A percentile compares a stretch with the other conserved stretches of the same genome.
Conservation (phyloP, 2,329 filamentous ascomycete genomes). For the Tolypocladium endophyticum region DNA sequence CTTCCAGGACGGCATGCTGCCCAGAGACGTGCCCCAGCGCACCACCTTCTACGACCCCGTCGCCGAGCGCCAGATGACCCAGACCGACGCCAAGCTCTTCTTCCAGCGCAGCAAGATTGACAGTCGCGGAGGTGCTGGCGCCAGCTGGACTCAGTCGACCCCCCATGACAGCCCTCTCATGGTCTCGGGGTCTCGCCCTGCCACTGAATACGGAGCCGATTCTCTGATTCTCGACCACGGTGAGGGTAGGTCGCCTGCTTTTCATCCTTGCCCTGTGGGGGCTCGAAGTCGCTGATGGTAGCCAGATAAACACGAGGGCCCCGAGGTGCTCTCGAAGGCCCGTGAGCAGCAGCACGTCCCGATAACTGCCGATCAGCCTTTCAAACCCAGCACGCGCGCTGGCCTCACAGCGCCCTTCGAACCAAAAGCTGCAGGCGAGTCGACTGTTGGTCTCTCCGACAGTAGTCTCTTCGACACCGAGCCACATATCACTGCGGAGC, state of each 20-base stretch:
- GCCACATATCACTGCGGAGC: conserved; percentile 70
- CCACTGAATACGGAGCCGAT: conserved; percentile 25
- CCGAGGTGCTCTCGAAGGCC: conserved; percentile 1
- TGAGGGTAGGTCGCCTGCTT: conserved; percentile 8
- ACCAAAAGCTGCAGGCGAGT: conserved; percentile 26
- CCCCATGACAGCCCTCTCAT: conserved; percentile 37
- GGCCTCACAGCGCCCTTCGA: conserved; percentile 17
- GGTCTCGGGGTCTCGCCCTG: conserved; percentile 20
- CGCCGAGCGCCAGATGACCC: conserved; percentile 87
- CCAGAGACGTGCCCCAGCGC: conserved; percentile 51
- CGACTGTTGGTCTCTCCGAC: conserved; percentile 47
- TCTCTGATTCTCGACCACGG: conserved; percentile 20
- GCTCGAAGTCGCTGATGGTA: conserved; percentile 1
- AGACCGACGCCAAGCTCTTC: conserved; percentile 90
- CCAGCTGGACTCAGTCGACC: conserved; percentile 29
- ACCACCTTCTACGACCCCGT: conserved; percentile 91
- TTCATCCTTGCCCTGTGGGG: not conserved
- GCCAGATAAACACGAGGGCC: conserved; percentile 6
- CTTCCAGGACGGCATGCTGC: conserved; percentile 46
- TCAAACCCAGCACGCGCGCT: conserved; percentile 21
- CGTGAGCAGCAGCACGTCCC: conserved; percentile 1
- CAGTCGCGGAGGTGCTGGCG: conserved; percentile 21
- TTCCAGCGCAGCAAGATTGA: conserved; percentile 81
- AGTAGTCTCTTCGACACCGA: conserved; percentile 63
- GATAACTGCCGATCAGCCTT: not conserved